A percentile compares a stretch with the other conserved stretches of the same genome.
These are phyloP conservation scores for Geotrichum histeridarum DNA, from an alignment of 1,139 yeast species.

Conservation along the genomic window DNA sequence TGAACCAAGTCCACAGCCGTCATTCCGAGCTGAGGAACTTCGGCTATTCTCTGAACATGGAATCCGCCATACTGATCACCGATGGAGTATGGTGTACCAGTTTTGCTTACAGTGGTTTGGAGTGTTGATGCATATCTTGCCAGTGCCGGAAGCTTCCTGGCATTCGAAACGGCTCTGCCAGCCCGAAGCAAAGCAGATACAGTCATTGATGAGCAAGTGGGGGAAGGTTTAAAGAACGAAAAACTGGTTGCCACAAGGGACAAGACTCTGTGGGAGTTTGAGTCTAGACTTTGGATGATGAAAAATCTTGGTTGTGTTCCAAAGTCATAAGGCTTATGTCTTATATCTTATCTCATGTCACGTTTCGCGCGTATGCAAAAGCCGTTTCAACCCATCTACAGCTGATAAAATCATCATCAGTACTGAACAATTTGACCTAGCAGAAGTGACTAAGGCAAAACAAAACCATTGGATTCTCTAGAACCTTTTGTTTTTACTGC, in stretches of 20 bases:
- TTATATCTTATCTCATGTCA: no score
- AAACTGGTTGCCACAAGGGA: neutral
- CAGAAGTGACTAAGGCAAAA: no score
- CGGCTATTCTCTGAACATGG: slow-evolving; percentile 53
- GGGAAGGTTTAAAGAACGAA: neutral
- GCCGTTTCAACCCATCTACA: no score
- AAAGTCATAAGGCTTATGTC: no score
- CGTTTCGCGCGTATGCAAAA: no score
- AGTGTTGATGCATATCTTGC: slow-evolving; percentile 8
- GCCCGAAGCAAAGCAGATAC: slow-evolving; percentile 14
- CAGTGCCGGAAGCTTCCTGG: neutral
- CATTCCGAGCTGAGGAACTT: slow-evolving; percentile 76
- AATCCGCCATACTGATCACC: slow-evolving; percentile 65
- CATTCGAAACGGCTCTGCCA: neutral
- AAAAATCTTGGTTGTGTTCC: no score
- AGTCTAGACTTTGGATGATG: no score
- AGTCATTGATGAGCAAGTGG: neutral
- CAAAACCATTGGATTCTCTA: no score
- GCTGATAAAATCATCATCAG: no score
- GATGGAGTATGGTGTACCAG: slow-evolving; percentile 38
- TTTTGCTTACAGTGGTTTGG: slow-evolving; percentile 7
- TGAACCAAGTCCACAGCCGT: slow-evolving; percentile 74
- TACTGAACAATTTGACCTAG: no score
- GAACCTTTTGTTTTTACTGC: no score
- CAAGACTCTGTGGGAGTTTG: no score